Evolutionary conservation across 352 stramenopile genomes (phyloP).

Genomic region (Hyaloperonospora brassicae): DNA sequence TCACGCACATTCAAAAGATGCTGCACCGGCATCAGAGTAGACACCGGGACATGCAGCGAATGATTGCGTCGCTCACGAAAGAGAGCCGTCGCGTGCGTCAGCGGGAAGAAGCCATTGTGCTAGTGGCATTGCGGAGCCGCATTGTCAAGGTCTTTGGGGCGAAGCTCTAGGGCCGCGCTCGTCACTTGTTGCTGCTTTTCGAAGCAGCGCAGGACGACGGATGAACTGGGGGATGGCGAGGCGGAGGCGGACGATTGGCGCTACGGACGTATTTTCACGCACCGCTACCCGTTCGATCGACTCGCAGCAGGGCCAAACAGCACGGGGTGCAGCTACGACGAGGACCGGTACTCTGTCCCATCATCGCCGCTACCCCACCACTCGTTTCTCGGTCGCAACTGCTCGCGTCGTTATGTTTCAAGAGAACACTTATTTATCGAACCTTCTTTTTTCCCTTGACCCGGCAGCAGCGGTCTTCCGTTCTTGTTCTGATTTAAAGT

Average conservation of each 20-base stretch:
- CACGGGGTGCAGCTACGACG: neutral
- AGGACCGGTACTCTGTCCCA: neutral
- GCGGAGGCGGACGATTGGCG: too few species aligned
- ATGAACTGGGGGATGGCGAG: too few species aligned
- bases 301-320: neutral
- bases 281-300: too few species aligned
- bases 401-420: neutral
- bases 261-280: too few species aligned
- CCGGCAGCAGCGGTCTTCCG: neutral
- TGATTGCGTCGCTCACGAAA: conserved; percentile 34
- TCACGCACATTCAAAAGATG: conserved; percentile 44
- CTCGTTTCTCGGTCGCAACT: too few species aligned
- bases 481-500: neutral
- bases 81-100: conserved; percentile 36
- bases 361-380: too few species aligned
- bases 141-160: conserved; percentile 41
- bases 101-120: conserved; percentile 43
- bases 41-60: conserved; percentile 32
- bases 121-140: conserved; percentile 42
- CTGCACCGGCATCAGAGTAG: conserved; percentile 37
- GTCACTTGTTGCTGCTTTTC: too few species aligned
- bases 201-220: too few species aligned
- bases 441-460: conserved; percentile 14
- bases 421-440: conserved; percentile 23
- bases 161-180: conserved; percentile 29